Conservation (phyloP, 2,329 filamentous ascomycete genomes). For the Pestalotiopsis fici region DNA sequence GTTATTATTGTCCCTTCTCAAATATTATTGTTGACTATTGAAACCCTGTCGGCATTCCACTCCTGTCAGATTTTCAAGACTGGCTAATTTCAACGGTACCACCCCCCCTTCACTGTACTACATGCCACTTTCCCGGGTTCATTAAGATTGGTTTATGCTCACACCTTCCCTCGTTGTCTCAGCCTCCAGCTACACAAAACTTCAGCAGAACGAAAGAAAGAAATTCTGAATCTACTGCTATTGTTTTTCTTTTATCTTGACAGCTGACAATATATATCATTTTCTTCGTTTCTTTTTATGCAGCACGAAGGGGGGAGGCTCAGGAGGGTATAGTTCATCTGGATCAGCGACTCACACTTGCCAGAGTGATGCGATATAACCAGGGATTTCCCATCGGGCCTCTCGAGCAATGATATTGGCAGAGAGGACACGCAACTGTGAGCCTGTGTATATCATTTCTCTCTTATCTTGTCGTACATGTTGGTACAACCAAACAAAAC, state of each 20-base stretch:
- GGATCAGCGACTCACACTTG: not conserved
- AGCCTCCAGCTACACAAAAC: not conserved
- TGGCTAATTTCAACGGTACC: not conserved
- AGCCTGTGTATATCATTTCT: too few species aligned
- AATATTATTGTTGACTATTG: not conserved
- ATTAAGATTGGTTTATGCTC: conserved; percentile 7
- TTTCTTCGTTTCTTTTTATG: not conserved
- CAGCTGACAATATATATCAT: not conserved
- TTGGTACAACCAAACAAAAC: too few species aligned
- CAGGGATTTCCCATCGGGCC: not conserved
- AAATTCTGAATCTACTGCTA: not conserved
- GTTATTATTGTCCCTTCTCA: not conserved
- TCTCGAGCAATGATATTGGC: not conserved
- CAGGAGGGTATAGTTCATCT: not conserved
- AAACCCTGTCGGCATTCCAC: not conserved
- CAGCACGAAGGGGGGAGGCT: not conserved
- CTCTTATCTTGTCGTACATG: too few species aligned
- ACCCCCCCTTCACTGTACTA: not conserved
- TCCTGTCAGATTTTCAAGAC: not conserved
- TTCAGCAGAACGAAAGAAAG: not conserved
- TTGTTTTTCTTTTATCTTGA: not conserved
- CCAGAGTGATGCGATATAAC: not conserved
- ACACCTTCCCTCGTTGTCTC: conserved; percentile 6
- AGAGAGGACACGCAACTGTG: not conserved
- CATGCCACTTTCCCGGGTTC: not conserved